Evolutionary conservation across 306 rosid genomes (phyloP).

Genomic region (Luffa acutangula): DNA sequence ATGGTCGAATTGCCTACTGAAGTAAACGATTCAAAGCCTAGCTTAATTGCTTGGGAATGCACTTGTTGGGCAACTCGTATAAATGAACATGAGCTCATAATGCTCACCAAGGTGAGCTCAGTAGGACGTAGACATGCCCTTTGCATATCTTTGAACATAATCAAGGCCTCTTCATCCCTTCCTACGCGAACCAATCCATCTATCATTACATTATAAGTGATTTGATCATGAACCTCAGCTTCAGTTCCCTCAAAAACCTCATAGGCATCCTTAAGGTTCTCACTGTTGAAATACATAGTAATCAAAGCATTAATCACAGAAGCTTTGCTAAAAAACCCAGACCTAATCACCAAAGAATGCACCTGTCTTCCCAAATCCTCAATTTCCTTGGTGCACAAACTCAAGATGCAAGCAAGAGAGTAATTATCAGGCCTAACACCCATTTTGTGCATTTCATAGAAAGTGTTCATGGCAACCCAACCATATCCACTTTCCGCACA

Average conservation of each 20-base stretch:
- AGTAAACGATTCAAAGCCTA: slow-evolving; percentile 40
- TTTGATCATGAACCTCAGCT: slow-evolving; percentile 26
- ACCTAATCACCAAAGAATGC: slow-evolving; percentile 40
- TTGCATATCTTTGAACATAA: slow-evolving; percentile 47
- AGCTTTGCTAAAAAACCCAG: slow-evolving; percentile 35
- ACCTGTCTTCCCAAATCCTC: slow-evolving; percentile 53
- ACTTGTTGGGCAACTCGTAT: slow-evolving; percentile 36
- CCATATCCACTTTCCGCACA: slow-evolving; percentile 24
- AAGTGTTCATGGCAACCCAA: slow-evolving; percentile 30
- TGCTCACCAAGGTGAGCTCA: slow-evolving; percentile 60
- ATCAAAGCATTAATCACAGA: slow-evolving; percentile 63
- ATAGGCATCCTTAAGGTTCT: slow-evolving; percentile 33
- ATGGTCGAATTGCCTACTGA: slow-evolving; percentile 57
- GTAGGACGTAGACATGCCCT: slow-evolving; percentile 28
- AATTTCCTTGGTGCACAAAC: slow-evolving; percentile 31
- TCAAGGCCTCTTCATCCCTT: slow-evolving; percentile 42
- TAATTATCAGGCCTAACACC: slow-evolving; percentile 45
- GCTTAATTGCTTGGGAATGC: slow-evolving; percentile 43
- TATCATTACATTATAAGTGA: slow-evolving; percentile 63
- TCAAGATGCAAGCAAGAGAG: slow-evolving; percentile 50
- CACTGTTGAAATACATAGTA: slow-evolving; percentile 52
- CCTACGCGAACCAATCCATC: slow-evolving; percentile 47
- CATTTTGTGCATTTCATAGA: slow-evolving; percentile 38
- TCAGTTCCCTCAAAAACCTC: slow-evolving; percentile 45
- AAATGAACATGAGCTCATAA: slow-evolving; percentile 56